phyloP scores from a whole-genome alignment of 257 asterid species.

The Nicotiana sylvestris region DNA sequence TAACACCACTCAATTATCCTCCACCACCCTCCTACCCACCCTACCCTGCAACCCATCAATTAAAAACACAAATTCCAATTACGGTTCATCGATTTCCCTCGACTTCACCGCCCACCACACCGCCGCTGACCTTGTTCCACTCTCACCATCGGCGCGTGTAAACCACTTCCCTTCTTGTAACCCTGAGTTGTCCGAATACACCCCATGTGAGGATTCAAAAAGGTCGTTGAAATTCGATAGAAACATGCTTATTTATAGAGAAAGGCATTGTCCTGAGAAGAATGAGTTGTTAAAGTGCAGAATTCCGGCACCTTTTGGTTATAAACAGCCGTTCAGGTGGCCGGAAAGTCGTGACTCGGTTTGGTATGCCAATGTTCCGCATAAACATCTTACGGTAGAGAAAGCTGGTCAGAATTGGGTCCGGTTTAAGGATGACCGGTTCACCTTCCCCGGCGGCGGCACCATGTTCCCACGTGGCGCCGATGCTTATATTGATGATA shows the following conservation, averaged over 20 bases:
- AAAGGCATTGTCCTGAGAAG: conserved; percentile 83
- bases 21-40: conserved; percentile 29
- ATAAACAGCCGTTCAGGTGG: conserved; percentile 76
- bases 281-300: conserved; percentile 53
- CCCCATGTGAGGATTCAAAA: conserved; percentile 73
- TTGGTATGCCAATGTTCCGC: conserved; percentile 96
- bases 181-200: conserved; percentile 58
- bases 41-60: conserved; percentile 37
- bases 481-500: conserved; percentile 75
- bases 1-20: conserved; percentile 16
- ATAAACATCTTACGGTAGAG: conserved; percentile 90
- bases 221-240: conserved; percentile 66
- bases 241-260: conserved; percentile 53
- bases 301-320: conserved; percentile 83
- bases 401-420: conserved; percentile 98
- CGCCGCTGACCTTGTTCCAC: conserved; percentile 43
- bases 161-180: conserved; percentile 53
- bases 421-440: conserved; percentile 74
- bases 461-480: conserved; percentile 99
- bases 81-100: conserved; percentile 15
- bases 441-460: conserved; percentile 92
- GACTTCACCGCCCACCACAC: conserved; percentile 70
- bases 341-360: conserved; percentile 75
- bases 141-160: conserved; percentile 43
- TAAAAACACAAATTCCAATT: not conserved